Conservation (phyloP, 306 rosid species). For the Corylus avellana region DNA sequence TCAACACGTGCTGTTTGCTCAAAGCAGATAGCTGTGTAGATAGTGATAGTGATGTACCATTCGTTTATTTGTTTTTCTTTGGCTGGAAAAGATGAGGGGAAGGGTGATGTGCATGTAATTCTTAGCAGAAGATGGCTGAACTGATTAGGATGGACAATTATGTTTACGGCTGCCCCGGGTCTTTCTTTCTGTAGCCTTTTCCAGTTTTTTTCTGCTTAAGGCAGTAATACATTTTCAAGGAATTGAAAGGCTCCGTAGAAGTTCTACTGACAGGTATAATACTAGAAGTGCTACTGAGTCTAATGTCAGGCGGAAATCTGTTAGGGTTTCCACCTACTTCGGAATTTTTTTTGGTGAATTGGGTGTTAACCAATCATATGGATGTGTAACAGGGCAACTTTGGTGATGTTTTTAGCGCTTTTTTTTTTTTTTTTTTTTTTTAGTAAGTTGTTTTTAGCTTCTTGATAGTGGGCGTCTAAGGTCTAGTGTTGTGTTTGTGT, state of each 20-base stretch:
- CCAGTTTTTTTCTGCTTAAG: background rate
- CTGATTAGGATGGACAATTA: background rate
- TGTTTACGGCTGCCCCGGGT: background rate
- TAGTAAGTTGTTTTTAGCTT: too few relatives aligned
- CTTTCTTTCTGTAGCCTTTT: background rate
- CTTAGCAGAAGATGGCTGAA: background rate
- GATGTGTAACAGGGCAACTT: too few relatives aligned
- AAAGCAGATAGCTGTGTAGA: background rate
- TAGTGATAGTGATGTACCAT: background rate
- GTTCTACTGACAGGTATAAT: background rate
- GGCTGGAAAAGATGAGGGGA: background rate
- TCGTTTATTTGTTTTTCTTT: conserved; percentile 4
- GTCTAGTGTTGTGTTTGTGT: too few relatives aligned
- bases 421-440: too few relatives aligned
- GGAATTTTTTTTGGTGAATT: background rate
- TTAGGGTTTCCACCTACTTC: background rate
- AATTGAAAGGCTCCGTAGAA: background rate
- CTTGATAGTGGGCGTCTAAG: too few relatives aligned
- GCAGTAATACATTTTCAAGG: background rate
- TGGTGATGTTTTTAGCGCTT: too few relatives aligned
- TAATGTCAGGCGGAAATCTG: background rate
- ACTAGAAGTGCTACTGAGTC: background rate
- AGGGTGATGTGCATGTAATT: background rate
- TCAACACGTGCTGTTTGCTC: conserved; percentile 6
- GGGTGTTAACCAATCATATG: background rate